Evolutionary conservation across 371 early-diverging fungal genomes (phyloP).

Genomic region (Rozella allomycis): DNA sequence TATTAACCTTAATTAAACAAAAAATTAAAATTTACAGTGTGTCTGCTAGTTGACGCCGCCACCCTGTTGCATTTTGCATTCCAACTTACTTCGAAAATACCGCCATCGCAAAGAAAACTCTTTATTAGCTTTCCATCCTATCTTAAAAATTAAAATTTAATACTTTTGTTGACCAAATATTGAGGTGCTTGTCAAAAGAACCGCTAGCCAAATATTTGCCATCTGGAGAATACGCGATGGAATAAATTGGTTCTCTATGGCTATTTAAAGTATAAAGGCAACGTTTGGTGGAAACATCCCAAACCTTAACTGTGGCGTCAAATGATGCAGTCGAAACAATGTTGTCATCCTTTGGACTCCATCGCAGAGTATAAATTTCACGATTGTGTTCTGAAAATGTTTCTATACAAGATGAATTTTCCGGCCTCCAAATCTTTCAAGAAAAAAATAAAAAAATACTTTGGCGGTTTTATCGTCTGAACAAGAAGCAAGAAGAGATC

Average conservation of each 20-base stretch:
- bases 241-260: slow-evolving; percentile 60
- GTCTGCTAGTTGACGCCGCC: too few species aligned
- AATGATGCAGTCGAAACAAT: slow-evolving; percentile 36
- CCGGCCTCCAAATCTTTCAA: too few species aligned
- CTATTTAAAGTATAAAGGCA: slow-evolving; percentile 45
- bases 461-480: slow-evolving; percentile 68
- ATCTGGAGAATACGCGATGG: slow-evolving; percentile 65
- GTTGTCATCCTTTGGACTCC: slow-evolving; percentile 27
- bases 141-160: background rate
- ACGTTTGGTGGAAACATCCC: slow-evolving; percentile 52
- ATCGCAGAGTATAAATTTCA: slow-evolving; percentile 53
- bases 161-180: slow-evolving; percentile 52
- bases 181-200: slow-evolving; percentile 54
- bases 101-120: slow-evolving; percentile 41
- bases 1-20: too few species aligned
- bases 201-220: slow-evolving; percentile 61
- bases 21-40: too few species aligned
- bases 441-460: too few species aligned
- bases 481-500: slow-evolving; percentile 61
- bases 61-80: too few species aligned
- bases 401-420: too few species aligned
- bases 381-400: slow-evolving; percentile 28
- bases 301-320: slow-evolving; percentile 66
- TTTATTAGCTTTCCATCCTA: slow-evolving; percentile 38
- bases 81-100: slow-evolving; percentile 53